Percentiles rank a stretch among this genome's conserved stretches.
Evolutionary conservation across 2,329 filamentous ascomycete species (phyloP).

Genomic region (Ploettnerulaceae sp.): DNA sequence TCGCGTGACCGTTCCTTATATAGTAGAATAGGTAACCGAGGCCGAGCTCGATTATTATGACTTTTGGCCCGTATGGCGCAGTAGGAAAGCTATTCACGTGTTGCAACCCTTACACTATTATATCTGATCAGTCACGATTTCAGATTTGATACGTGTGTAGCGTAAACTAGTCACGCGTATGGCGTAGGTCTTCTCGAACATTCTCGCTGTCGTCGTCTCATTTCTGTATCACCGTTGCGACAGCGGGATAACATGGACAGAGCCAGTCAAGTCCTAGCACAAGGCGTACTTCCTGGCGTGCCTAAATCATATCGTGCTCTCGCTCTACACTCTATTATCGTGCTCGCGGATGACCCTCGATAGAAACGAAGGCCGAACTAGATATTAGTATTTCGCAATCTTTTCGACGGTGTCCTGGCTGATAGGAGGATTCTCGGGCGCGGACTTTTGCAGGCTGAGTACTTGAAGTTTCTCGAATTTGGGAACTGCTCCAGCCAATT

Average conservation of each 20-base stretch:
- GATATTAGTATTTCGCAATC: no score
- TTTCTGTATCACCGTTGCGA: background rate
- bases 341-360: constrained; percentile 10
- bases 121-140: constrained; percentile 7
- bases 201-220: background rate
- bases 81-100: no score
- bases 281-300: constrained; percentile 17
- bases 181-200: background rate
- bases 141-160: background rate
- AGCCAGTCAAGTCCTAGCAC: constrained; percentile 18
- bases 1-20: no score
- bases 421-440: no score
- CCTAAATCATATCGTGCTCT: constrained; percentile 19
- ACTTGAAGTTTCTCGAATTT: no score
- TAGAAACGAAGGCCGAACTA: constrained; percentile 14
- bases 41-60: no score
- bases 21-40: no score
- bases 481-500: no score
- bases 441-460: no score
- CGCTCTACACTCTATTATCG: constrained; percentile 25
- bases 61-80: no score
- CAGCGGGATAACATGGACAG: constrained; percentile 15
- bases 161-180: background rate
- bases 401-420: no score
- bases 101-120: no score